These are phyloP conservation scores for Gremmenia infestans DNA, from an alignment of 2,329 filamentous ascomycete genomes.

Conservation along the genomic window DNA sequence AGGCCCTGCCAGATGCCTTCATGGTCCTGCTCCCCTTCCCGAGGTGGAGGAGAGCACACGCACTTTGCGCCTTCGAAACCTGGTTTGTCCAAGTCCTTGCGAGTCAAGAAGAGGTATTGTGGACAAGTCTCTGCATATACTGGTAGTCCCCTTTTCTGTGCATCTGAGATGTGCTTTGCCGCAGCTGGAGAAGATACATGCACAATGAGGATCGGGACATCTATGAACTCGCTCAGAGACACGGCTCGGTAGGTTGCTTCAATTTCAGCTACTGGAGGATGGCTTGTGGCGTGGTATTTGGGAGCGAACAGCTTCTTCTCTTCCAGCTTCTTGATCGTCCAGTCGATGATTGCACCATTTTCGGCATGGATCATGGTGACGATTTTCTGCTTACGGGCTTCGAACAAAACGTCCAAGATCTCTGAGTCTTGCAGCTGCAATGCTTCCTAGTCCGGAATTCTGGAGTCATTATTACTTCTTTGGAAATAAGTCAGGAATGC, in stretches of 20 bases:
- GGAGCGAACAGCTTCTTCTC: slow-evolving; percentile 42
- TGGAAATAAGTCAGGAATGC: no score
- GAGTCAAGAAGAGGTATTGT: slow-evolving; percentile 50
- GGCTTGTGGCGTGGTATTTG: slow-evolving; percentile 46
- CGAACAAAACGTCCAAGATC: slow-evolving; percentile 39
- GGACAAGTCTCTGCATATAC: slow-evolving; percentile 52
- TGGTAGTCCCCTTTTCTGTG: slow-evolving; percentile 44
- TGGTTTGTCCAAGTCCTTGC: slow-evolving; percentile 43
- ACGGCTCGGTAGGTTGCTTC: slow-evolving; percentile 51
- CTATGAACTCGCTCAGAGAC: slow-evolving; percentile 43
- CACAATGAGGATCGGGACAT: slow-evolving; percentile 49
- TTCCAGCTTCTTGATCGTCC: slow-evolving; percentile 49
- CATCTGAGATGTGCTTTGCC: slow-evolving; percentile 41
- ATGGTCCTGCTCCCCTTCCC: slow-evolving; percentile 40
- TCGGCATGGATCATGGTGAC: slow-evolving; percentile 53
- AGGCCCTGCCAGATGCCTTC: slow-evolving; percentile 47
- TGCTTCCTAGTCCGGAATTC: slow-evolving; percentile 21
- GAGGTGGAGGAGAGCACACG: slow-evolving; percentile 49
- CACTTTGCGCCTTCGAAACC: slow-evolving; percentile 52
- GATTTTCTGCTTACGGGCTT: slow-evolving; percentile 40
- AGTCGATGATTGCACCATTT: slow-evolving; percentile 49
- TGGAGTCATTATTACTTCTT: no score
- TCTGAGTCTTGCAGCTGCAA: slow-evolving; percentile 37
- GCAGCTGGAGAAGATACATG: slow-evolving; percentile 46
- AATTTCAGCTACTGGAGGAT: slow-evolving; percentile 45